Conservation (phyloP, 1,284 basidiomycete species). For the Caloboletus firmus region DNA sequence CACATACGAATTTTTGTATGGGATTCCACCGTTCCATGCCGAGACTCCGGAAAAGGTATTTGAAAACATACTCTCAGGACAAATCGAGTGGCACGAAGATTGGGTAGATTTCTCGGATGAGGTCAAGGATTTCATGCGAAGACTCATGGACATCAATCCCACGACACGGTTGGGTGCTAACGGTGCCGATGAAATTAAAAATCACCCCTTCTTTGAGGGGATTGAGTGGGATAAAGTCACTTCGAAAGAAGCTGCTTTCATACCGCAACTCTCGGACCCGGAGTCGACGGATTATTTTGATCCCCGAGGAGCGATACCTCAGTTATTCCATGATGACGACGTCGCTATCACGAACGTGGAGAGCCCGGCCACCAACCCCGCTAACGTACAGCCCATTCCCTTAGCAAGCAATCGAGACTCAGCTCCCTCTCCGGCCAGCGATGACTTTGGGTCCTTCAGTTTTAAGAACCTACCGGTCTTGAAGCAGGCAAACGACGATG, state of each 20-base stretch:
- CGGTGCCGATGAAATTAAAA: constrained; percentile 92
- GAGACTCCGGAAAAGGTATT: constrained; percentile 97
- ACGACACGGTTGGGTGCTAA: constrained; percentile 79
- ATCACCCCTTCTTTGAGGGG: constrained; percentile 86
- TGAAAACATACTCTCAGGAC: constrained; percentile 96
- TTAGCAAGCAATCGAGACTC: constrained; percentile 48
- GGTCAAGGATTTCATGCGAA: constrained; percentile 89
- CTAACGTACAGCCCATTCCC: constrained; percentile 50
- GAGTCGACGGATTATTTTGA: constrained; percentile 99
- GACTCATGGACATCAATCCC: constrained; percentile 84
- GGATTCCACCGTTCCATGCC: constrained; percentile 96
- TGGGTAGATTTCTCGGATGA: constrained; percentile 86
- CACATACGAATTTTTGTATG: constrained; percentile 97
- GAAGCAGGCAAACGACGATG: constrained; percentile 98
- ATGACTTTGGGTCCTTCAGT: constrained; percentile 97
- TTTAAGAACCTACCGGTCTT: constrained; percentile 97
- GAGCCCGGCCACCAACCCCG: constrained; percentile 44
- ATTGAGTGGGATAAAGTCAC: constrained; percentile 95
- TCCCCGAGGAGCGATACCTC: constrained; percentile 86
- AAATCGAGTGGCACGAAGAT: constrained; percentile 95
- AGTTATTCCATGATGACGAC: constrained; percentile 87
- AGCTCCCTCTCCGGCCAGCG: constrained; percentile 53
- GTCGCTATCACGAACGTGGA: constrained; percentile 54
- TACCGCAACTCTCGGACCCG: constrained; percentile 92
- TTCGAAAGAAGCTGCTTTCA: constrained; percentile 88